A percentile compares a stretch with the other conserved stretches of the same genome.
Conservation (phyloP, 2,329 filamentous ascomycete species). For the Canariomyces notabilis region DNA sequence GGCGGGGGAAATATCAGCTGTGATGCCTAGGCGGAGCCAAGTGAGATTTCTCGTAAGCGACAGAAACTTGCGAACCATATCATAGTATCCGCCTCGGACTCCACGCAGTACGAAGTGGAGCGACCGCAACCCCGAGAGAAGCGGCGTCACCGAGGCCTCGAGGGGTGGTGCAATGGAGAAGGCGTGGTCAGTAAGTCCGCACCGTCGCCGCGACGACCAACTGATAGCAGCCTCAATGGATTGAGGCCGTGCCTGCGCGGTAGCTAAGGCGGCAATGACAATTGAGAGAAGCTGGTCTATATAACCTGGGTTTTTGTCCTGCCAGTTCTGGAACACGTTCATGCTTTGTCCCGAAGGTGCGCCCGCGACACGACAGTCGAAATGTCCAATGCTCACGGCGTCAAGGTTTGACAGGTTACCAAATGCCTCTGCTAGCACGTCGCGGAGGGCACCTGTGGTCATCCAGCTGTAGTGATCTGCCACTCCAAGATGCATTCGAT, state of each 20-base stretch:
- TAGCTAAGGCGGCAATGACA: conserved; percentile 40
- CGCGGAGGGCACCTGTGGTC: conserved; percentile 42
- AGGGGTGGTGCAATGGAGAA: conserved; percentile 43
- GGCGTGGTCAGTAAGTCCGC: conserved; percentile 35
- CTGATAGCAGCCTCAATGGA: conserved; percentile 46
- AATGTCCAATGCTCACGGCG: conserved; percentile 56
- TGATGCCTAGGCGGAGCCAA: conserved; percentile 49
- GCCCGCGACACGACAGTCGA: no score
- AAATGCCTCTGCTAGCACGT: conserved; percentile 55
- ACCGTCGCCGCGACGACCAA: neutral
- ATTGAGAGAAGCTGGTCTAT: conserved; percentile 35
- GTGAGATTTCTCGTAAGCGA: conserved; percentile 38
- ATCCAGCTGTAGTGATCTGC: conserved; percentile 32
- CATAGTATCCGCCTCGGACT: neutral
- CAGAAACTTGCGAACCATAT: conserved; percentile 34
- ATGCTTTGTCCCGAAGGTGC: no score
- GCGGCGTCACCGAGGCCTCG: conserved; percentile 32
- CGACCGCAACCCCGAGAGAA: conserved; percentile 42
- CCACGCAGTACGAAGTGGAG: conserved; percentile 37
- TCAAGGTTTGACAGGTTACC: conserved; percentile 48
- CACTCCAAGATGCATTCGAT: neutral
- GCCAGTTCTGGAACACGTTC: conserved; percentile 45
- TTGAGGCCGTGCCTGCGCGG: conserved; percentile 33
- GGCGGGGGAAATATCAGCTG: conserved; percentile 44
- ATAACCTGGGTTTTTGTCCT: conserved; percentile 32